Base-by-base conservation (phyloP, 2,329 filamentous ascomycete genomes). In the Microcyclospora tardicrescens region DNA sequence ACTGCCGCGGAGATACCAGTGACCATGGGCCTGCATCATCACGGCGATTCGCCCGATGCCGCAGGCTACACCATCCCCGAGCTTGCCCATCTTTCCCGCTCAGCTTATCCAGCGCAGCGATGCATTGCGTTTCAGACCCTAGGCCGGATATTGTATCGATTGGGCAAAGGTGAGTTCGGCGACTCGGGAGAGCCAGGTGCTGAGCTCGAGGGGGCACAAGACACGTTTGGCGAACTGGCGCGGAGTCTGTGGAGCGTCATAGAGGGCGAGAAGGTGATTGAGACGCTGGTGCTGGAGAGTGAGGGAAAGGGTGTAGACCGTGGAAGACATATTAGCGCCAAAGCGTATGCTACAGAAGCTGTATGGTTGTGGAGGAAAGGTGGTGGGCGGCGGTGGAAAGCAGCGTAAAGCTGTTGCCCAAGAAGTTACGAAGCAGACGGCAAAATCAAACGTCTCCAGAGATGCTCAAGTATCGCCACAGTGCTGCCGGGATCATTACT, bases 21-120 rank as follows among this genome's bases (percentile, higher is more conserved):
- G 1, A 79, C 77, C 10, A 75, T 80, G 43, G 91, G 91, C 0
- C 71, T 98, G 11, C 91, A 98, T 60, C 89, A 98, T 60, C 91
- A 98, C 59, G 86, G 82, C 45, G 77, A 87, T 42, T 87, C 89
- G 1, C 91, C 91, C 12, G 85, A 93, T 60, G 84, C 87, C 1
- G 91, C 91, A 0, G 91, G 91, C 0, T 98, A 98, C 61, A 96
- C 91, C 0, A 74, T 98, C 24, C 76, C 78, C 0, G 91, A 98
- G 61, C 69, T 98, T 1, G 79, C 85, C 1, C 75, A 81, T 27
- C 71, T 95, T 2, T 78, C 84, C 4, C 73, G 89, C 28, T 93
- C 84, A 39, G 77, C 79, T 0, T 84, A 94, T 14, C 76, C 91
- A 0, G 80, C 83, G 1, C 91, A 98, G 65, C 68, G 89, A 10